Evolutionary conservation across 495 filamentous ascomycete genomes (phyloP).

Genomic region (Pseudoneurospora amorphoporcata): DNA sequence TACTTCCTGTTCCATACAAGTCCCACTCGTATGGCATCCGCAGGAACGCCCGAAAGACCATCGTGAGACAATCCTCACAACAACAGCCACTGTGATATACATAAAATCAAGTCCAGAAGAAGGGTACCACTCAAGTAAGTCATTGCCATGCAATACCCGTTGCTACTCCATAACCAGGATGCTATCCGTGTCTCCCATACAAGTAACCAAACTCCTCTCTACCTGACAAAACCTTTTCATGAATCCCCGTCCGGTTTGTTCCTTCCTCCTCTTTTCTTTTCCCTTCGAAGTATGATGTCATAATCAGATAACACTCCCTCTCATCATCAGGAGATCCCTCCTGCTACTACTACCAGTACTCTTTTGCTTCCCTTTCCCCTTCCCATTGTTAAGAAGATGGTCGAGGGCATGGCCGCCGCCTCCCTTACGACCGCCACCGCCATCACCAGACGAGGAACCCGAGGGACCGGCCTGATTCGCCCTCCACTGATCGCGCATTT

Average conservation of each 20-base stretch:
- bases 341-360: not conserved
- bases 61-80: not conserved
- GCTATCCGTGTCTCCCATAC: not conserved
- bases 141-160: not conserved
- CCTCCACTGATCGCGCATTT: constrained; percentile 22
- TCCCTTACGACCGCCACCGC: not conserved
- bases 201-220: not conserved
- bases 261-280: not conserved
- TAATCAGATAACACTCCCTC: not conserved
- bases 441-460: not conserved
- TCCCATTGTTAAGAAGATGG: not conserved
- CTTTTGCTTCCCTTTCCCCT: not conserved
- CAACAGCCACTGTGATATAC: not conserved
- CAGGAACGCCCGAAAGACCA: not conserved
- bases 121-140: not conserved
- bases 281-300: not conserved
- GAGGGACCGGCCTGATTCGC: constrained; percentile 1
- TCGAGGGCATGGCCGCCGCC: not conserved
- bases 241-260: not conserved
- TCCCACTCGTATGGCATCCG: not conserved
- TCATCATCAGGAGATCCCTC: not conserved
- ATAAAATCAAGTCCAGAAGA: not conserved
- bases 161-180: not conserved
- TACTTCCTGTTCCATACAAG: not conserved
- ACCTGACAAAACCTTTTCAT: not conserved